Percentiles rank a stretch among this genome's conserved stretches.
Evolutionary conservation across 2,329 filamentous ascomycete species (phyloP).

Genomic region (Fusarium continuum): DNA sequence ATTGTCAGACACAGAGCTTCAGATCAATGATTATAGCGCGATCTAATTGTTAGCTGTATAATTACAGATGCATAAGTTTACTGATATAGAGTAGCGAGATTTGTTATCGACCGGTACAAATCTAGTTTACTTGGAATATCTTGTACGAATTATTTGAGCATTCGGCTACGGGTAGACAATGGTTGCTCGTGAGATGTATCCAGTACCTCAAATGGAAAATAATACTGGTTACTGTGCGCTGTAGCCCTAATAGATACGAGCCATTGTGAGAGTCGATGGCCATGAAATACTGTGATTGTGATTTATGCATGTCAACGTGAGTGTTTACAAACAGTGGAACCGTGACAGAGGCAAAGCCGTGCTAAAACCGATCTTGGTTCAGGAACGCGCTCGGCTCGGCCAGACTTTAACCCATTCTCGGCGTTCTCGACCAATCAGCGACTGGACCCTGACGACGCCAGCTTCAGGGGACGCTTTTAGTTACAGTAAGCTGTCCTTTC

Average conservation of each 20-base stretch:
- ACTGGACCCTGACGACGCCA: conserved; percentile 34
- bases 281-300: not conserved
- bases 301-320: not conserved
- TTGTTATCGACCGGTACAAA: no score
- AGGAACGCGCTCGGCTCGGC: conserved; percentile 35
- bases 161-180: no score
- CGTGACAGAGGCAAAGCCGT: not conserved
- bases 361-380: not conserved
- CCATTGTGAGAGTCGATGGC: not conserved
- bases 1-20: no score
- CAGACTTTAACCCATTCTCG: conserved; percentile 39
- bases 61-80: no score
- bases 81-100: no score
- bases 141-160: no score
- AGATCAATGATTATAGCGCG: no score
- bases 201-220: no score
- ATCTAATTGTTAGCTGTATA: no score
- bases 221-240: no score
- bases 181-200: no score
- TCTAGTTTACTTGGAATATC: no score
- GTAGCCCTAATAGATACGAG: not conserved
- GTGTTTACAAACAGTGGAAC: conserved; percentile 3
- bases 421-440: conserved; percentile 33
- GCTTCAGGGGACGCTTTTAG: conserved; percentile 38
- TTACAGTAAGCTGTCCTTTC: conserved; percentile 44